A percentile compares a stretch with the other conserved stretches of the same genome.
phyloP scores from a whole-genome alignment of 2,329 filamentous ascomycete genomes.

The Aureobasidium subglaciale region DNA sequence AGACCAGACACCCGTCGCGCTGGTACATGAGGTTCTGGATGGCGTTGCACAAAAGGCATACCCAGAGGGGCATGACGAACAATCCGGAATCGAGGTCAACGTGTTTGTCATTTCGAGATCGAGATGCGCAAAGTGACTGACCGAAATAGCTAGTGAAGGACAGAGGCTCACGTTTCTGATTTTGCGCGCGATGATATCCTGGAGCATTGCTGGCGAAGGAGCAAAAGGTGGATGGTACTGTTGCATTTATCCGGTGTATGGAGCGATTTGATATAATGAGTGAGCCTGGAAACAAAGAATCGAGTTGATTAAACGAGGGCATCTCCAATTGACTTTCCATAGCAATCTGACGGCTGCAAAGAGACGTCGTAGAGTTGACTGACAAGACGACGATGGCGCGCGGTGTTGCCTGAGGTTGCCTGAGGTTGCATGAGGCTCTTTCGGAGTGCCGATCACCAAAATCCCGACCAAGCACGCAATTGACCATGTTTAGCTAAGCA shows the following conservation, averaged over 20 bases:
- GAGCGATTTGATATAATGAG: too few species aligned
- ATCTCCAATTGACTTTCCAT: background rate
- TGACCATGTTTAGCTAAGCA: background rate
- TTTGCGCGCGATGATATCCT: constrained; percentile 12
- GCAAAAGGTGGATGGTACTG: background rate
- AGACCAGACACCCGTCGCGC: constrained; percentile 39
- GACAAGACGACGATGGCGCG: background rate
- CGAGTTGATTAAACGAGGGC: background rate
- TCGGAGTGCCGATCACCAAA: background rate
- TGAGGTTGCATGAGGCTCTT: background rate
- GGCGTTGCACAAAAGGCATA: constrained; percentile 49
- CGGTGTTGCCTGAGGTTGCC: too few species aligned
- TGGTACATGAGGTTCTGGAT: constrained; percentile 54
- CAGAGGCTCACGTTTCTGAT: background rate
- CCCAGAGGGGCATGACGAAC: constrained; percentile 36
- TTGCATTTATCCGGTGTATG: constrained; percentile 6
- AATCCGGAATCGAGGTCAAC: constrained; percentile 40
- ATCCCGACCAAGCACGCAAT: constrained; percentile 5
- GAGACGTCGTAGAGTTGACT: background rate
- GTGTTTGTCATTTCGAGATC: constrained; percentile 39
- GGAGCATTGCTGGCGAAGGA: constrained; percentile 1
- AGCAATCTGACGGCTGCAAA: background rate
- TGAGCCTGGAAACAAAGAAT: too few species aligned
- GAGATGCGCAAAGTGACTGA: constrained; percentile 12
- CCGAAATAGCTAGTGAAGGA: background rate